Evolutionary conservation across 2,329 filamentous ascomycete genomes (phyloP), one percentile per base, ranked within the genome.

Genomic region (Trichophyton benhamiae): DNA sequence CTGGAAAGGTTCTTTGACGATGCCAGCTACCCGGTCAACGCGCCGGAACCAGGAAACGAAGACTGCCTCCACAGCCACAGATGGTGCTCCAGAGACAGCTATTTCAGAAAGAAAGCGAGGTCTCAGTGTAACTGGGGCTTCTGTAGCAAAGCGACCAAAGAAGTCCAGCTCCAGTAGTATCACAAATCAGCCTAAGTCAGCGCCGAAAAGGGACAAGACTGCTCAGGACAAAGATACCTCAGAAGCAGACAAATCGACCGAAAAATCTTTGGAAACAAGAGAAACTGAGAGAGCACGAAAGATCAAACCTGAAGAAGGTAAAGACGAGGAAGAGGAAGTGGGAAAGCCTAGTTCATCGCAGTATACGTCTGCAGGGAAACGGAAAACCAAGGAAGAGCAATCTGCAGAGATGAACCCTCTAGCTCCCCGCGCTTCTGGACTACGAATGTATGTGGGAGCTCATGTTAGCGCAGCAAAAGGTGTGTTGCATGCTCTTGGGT

Each of bases 381-480:
- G 77, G 13, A 84, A 82, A 69, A 80, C 79, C 44, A 82, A 70
- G 61, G 79, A 82, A 66, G 80, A 83, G 63, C 81, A 83, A 65
- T 76, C 78, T 60, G 76, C 78, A 58, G 79, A 80, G 65, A 75
- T 77, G 8, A 83, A 84, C 78, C 85, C 88, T 0, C 74, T 96
- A 1, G 86, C 85, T 20, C 77, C 80, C 27, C 82, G 94, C 41
- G 91, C 90, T 0, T 75, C 80, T 3, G 83, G 84, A 0, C 78
- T 92, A 64, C 86, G 86, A 71, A 88, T 96, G 82, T 87, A 88
- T 69, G 87, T 99, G 61, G 94, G 94, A 15, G 94, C 94, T 0
- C 94, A 99, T 72, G 90, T 97, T 64, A 94, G 88, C 73, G 86
- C 83, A 65, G 91, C 94, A 30, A 92, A 91, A 78, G 92, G 89